Conservation (phyloP, 495 filamentous ascomycete genomes). For the Annulohypoxylon maeteangense region DNA sequence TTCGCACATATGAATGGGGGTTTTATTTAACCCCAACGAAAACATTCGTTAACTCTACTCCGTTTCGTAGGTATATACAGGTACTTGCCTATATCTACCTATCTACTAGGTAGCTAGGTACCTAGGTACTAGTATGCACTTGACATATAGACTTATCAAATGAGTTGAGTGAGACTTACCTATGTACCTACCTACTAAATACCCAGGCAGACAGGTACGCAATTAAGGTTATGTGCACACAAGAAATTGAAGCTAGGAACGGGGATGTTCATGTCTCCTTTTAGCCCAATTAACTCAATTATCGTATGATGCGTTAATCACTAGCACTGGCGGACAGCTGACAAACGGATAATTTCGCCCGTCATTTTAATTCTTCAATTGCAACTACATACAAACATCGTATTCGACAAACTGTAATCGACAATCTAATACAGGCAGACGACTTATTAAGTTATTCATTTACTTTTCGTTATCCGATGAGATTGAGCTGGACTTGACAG, state of each 20-base stretch:
- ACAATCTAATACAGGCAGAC: constrained; percentile 4
- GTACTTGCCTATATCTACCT: no score
- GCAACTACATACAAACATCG: background rate
- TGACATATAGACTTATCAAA: no score
- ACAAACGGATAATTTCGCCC: background rate
- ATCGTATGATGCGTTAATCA: constrained; percentile 23
- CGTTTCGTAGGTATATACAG: no score
- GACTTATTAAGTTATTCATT: background rate
- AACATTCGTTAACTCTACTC: no score
- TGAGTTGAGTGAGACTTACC: no score
- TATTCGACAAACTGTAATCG: constrained; percentile 3
- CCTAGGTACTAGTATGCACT: no score
- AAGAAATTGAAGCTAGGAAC: background rate
- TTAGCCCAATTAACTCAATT: background rate
- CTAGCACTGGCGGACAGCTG: constrained; percentile 18
- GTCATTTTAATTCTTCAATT: background rate
- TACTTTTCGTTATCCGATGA: background rate
- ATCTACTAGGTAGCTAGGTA: no score
- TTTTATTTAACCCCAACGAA: no score
- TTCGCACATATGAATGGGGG: no score
- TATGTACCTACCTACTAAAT: no score
- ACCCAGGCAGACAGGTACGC: no score
- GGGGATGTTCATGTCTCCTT: background rate
- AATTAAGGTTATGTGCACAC: background rate
- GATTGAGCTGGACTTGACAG: background rate